Evolutionary conservation across 2,329 filamentous ascomycete genomes (phyloP), one percentile per base, ranked within the genome.

Genomic region (Bipolaris zeicola): DNA sequence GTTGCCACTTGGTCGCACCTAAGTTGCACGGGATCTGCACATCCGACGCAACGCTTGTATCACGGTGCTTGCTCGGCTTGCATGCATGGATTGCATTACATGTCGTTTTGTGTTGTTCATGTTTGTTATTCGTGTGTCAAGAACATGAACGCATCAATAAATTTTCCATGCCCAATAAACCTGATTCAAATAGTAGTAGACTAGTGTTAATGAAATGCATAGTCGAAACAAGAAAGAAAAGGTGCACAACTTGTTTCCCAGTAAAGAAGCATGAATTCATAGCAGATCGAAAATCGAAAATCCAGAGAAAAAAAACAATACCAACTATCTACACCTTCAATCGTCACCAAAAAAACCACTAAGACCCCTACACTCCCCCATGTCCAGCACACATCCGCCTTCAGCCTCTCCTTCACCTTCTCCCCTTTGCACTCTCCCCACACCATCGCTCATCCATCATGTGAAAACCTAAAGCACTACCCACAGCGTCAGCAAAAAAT

Each of bases 21-120:
- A 33, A 50, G 38, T 47, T 57, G 48, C 46, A 62, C 58, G 26
- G 38, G 43, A 47, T 48, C 49, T 52, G 46, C 56, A 52, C 38
- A 34, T 24, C 26, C 28, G 42, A 50, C 37, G 44, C 50, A 54
- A 58, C 41, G 54, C 38, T 55, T 55, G 52, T 20, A 44, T 37
- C 46, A 50, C 47, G 26, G 24, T 24, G 11, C 16, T 45, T n/a
- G 52, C 51, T 13, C 42, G 36, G 26, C 22, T 43, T 28, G 31
- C 26, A 28, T 10, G 26, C 8, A 28, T 28, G 26, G 2, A 28
- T 28, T 28, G 36, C 44, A 37, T 28, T 39, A 16, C 47, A 50
- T 52, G 41, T 28, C 52, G 53, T 61, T 52, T 13, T 61, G 50
- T 50, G 34, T 42, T 28, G 26, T 38, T 39, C 41, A 20, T 34